Base-by-base conservation (phyloP, 176 grass and related monocot species). In the Phyllostachys edulis region DNA sequence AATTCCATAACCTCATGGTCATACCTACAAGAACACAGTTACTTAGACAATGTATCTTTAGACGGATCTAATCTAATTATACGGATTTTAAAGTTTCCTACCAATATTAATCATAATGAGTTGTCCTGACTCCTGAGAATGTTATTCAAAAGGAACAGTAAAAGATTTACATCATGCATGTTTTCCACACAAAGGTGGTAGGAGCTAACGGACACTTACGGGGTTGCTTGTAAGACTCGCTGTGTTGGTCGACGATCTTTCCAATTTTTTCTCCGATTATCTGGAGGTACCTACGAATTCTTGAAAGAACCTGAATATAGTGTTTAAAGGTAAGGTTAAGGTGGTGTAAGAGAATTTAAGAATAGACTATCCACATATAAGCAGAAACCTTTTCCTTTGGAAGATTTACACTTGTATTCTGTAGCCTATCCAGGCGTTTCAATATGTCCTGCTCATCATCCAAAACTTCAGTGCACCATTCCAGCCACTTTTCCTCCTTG, bases 401-500 rank as follows among this genome's bases (percentile, higher is more conserved):
- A 75, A 98, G 91, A 88, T 96, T 94, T 79, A 95, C 67, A 42
- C 96, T 98, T 79, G 96, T 98, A 87, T 94, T 96, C 64, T 98
- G 96, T 77, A 98, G 80, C 75, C 96, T 96, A 81, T 98, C 83
- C 3, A 98, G 67, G 32, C 96, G 91, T 64, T 95, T 98, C 67
- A 98, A 84, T 61, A 94, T 98, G 27, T 98, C 93, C 80, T 93
- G 91, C 63, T 98, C 93, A 1, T 93, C 96, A 57, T 85, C 89
- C 88, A 98, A 94, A 66, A 95, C 96, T 83, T 95, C 96, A 80
- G 89, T 82, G 87, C 96, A 98, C 96, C 96, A 98, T 90, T 95
- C 96, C 88, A 89, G 87, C 96, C 96, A 98, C 84, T 98, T 98
- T 70, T 95, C 96, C 74, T 98, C 96, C 78, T 98, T 98, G 65